These are phyloP conservation scores for Leccinellum albellum DNA, from an alignment of 768 basidiomycete genomes.

Conservation along the genomic window DNA sequence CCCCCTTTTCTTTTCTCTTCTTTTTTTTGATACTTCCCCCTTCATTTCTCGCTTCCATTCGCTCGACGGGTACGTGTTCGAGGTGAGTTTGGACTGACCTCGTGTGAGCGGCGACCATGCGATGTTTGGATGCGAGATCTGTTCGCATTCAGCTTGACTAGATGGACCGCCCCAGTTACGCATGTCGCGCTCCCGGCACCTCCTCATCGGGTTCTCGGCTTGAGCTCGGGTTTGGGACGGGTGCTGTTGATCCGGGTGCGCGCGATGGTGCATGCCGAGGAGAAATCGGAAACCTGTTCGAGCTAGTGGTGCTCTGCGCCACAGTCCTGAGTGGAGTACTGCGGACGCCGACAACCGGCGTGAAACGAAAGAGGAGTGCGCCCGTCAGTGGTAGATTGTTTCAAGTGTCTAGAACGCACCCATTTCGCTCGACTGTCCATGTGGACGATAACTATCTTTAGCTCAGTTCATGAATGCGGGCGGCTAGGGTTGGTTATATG, in stretches of 20 bases:
- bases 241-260: background rate
- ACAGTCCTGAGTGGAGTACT: background rate
- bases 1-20: background rate
- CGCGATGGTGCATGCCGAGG: background rate
- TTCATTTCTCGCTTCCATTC: background rate
- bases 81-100: background rate
- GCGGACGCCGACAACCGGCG: background rate
- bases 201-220: too few species aligned
- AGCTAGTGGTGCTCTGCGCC: background rate
- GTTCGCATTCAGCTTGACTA: background rate
- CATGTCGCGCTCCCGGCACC: too few species aligned
- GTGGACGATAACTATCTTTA: background rate
- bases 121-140: background rate
- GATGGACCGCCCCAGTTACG: background rate
- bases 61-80: background rate
- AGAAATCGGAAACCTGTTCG: background rate
- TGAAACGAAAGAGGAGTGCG: background rate
- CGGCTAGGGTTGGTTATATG: background rate
- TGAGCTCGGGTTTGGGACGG: background rate
- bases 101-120: background rate
- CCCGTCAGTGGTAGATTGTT: constrained; percentile 3
- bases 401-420: constrained; percentile 1
- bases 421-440: constrained; percentile 1
- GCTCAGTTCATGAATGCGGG: background rate
- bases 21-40: background rate